Percentiles rank a stretch among this genome's conserved stretches.
Evolutionary conservation across 495 filamentous ascomycete species (phyloP).

Genomic region (Podospora conica): DNA sequence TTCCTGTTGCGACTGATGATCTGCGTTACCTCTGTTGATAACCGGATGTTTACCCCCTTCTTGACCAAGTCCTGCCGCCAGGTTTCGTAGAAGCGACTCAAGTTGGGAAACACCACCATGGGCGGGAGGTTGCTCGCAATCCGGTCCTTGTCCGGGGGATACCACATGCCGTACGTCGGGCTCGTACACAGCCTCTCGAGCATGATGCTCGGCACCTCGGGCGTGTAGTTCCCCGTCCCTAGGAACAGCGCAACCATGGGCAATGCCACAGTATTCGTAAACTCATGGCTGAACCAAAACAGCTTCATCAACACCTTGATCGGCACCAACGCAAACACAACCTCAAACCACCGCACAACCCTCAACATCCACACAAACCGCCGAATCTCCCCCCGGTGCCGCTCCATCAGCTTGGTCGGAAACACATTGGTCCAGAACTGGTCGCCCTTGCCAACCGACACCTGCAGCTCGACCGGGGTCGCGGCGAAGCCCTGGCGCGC

Average conservation of each 20-base stretch:
- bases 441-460: slow-evolving; percentile 73
- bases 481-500: slow-evolving; percentile 59
- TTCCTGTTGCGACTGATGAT: slow-evolving; percentile 52
- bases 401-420: slow-evolving; percentile 59
- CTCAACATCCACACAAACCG: slow-evolving; percentile 60
- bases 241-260: slow-evolving; percentile 76
- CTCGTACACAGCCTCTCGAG: slow-evolving; percentile 71
- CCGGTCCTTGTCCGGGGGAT: slow-evolving; percentile 53
- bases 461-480: slow-evolving; percentile 67
- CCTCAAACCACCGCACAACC: slow-evolving; percentile 62
- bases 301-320: slow-evolving; percentile 63
- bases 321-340: slow-evolving; percentile 66
- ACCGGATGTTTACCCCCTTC: slow-evolving; percentile 58
- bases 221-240: slow-evolving; percentile 72
- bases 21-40: slow-evolving; percentile 54
- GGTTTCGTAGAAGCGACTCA: slow-evolving; percentile 62
- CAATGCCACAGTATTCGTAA: slow-evolving; percentile 61
- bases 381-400: slow-evolving; percentile 57
- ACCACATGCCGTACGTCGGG: slow-evolving; percentile 72
- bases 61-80: slow-evolving; percentile 57
- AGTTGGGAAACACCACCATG: slow-evolving; percentile 77
- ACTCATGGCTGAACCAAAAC: slow-evolving; percentile 69
- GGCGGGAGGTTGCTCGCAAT: slow-evolving; percentile 63
- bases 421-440: slow-evolving; percentile 80
- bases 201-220: slow-evolving; percentile 67